Evolutionary conservation across 2,329 filamentous ascomycete species (phyloP), one percentile per base, ranked within the genome.

Genomic region (Botrytis squamosa): DNA sequence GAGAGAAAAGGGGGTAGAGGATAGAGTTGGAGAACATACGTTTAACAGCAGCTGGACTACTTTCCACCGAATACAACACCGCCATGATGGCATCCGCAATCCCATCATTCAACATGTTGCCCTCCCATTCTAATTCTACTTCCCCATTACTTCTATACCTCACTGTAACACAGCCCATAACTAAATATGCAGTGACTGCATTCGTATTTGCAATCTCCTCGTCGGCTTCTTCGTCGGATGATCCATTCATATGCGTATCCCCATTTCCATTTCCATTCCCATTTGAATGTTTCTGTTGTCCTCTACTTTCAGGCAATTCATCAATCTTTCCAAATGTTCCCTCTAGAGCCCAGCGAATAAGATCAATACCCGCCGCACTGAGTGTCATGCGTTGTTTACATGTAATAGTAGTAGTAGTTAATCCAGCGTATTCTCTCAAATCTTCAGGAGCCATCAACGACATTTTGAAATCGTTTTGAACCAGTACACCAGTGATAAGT

Each of bases 51-150:
- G 96, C 96, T 8, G 95, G 96, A 71, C 93, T 97, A 82, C 92
- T 97, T 83, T 99, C 96, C 36, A 97, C 93, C 0, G 93, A 95
- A 78, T 97, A 90, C 18, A 99, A 87, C 4, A 98, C 94, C 0
- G 94, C 94, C 87, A 98, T 93, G 72, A 98, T 92, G 25, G 96
- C 94, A 83, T 99, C 96, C n/a, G 96, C 96, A 80, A 99, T 97
- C 75, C 94, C 93, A 80, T 99, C 96, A 82, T 98, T 99, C 80
- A 98, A 91, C 85, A 97, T 93, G 81, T 98, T 99, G 74, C 95
- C 96, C 82, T 98, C 95, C 96, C 96, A 99, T 83, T 97, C 94
- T 4, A 98, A 86, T 81, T 97, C 94, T 9, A 98, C 89, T 80
- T 96, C 91, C 73, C 95, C 93, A 77, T 90, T 91, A 75, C 86